These are phyloP conservation scores for Fusarium subglutinans DNA, from an alignment of 2,329 filamentous ascomycete species.

Conservation along the genomic window DNA sequence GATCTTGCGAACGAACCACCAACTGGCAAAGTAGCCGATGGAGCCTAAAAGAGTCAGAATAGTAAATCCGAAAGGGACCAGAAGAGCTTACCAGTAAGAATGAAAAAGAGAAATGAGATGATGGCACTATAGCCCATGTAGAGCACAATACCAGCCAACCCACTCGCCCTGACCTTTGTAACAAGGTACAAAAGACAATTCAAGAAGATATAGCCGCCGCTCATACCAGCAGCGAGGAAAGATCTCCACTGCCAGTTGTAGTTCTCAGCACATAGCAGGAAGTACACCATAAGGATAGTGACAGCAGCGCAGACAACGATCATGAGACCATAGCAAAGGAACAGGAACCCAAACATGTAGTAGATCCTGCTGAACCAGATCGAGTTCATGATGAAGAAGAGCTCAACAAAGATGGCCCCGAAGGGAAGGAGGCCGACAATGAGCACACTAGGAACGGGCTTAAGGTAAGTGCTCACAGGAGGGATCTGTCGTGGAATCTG, in stretches of 20 bases:
- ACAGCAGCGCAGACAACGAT: constrained; percentile 93
- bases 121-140: constrained; percentile 94
- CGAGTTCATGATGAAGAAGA: constrained; percentile 99
- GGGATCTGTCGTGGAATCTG: constrained; percentile 98
- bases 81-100: constrained; percentile 78
- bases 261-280: constrained; percentile 93
- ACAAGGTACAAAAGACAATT: constrained; percentile 93
- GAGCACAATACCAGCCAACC: constrained; percentile 85
- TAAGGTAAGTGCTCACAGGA: constrained; percentile 82
- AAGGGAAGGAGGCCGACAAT: constrained; percentile 94
- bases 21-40: constrained; percentile 95
- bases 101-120: constrained; percentile 90
- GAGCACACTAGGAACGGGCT: constrained; percentile 87
- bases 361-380: constrained; percentile 99
- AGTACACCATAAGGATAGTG: constrained; percentile 94
- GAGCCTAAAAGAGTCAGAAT: constrained; percentile 68
- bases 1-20: constrained; percentile 93
- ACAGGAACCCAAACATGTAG: constrained; percentile 99
- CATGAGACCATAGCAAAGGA: constrained; percentile 97
- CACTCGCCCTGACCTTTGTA: constrained; percentile 85
- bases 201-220: constrained; percentile 88
- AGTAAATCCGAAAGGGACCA: too few species aligned
- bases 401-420: constrained; percentile 95
- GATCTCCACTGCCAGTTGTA: constrained; percentile 99
- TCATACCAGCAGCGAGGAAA: constrained; percentile 91